Evolutionary conservation across 768 basidiomycete species (phyloP).

Genomic region (Pleurotus pulmonarius): DNA sequence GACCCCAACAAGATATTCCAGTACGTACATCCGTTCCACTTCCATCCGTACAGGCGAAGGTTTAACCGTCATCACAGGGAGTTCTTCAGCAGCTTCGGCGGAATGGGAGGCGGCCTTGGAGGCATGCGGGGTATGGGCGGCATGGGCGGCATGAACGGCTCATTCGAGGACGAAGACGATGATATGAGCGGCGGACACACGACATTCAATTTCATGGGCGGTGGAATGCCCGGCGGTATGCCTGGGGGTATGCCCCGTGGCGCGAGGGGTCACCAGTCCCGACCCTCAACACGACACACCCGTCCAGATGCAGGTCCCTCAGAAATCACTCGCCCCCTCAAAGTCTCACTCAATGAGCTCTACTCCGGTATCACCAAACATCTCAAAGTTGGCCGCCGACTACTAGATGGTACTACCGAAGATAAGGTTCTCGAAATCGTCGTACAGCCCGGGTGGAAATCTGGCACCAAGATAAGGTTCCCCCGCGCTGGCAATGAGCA

Average conservation of each 20-base stretch:
- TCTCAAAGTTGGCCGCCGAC: slow-evolving; percentile 77
- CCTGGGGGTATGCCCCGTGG: slow-evolving; percentile 48
- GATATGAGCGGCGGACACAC: slow-evolving; percentile 41
- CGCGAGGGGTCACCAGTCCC: slow-evolving; percentile 18
- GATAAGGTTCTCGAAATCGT: slow-evolving; percentile 83
- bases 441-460: slow-evolving; percentile 91
- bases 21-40: slow-evolving; percentile 38
- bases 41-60: background rate
- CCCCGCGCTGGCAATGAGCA: slow-evolving; percentile 83
- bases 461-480: slow-evolving; percentile 92
- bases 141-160: slow-evolving; percentile 36
- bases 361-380: slow-evolving; percentile 84
- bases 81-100: slow-evolving; percentile 27
- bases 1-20: slow-evolving; percentile 90
- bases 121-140: slow-evolving; percentile 33
- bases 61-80: slow-evolving; percentile 35
- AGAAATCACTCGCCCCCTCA: slow-evolving; percentile 80
- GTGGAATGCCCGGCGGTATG: slow-evolving; percentile 54
- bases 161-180: slow-evolving; percentile 40
- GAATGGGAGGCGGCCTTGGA: slow-evolving; percentile 39
- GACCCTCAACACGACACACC: slow-evolving; percentile 20
- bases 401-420: slow-evolving; percentile 71
- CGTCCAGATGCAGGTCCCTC: slow-evolving; percentile 31
- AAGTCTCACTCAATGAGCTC: slow-evolving; percentile 82
- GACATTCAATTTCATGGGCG: slow-evolving; percentile 18